phyloP scores from a whole-genome alignment of 75 land plant species.

The Selaginella moellendorffii region DNA sequence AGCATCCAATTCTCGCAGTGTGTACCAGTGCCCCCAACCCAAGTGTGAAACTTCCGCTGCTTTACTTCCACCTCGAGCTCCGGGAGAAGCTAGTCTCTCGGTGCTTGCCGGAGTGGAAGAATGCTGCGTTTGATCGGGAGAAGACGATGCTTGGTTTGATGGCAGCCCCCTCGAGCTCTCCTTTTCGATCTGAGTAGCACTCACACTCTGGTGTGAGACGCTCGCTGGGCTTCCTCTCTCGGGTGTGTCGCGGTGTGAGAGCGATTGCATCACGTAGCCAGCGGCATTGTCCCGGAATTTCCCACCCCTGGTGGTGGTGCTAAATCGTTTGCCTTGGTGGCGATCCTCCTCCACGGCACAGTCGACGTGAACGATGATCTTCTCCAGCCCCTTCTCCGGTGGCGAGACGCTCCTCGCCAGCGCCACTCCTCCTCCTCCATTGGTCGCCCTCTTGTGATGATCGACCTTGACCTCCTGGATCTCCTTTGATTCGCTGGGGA shows the following conservation, averaged over 20 bases:
- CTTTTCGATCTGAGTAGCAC: background rate
- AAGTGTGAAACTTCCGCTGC: background rate
- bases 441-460: background rate
- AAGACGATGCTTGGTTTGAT: background rate
- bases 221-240: too few species aligned
- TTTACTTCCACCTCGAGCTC: background rate
- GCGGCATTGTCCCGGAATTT: background rate
- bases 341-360: background rate
- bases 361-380: too few species aligned
- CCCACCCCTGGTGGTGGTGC: background rate
- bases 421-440: too few species aligned
- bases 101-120: background rate
- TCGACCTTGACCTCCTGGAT: slow-evolving; percentile 5
- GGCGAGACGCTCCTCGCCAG: too few species aligned
- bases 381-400: too few species aligned
- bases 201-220: too few species aligned
- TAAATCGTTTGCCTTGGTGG: background rate
- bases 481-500: slow-evolving; percentile 4
- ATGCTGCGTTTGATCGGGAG: background rate
- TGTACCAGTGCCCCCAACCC: background rate
- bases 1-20: background rate
- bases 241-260: too few species aligned
- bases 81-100: too few species aligned
- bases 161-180: background rate
- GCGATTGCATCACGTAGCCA: background rate